Base-by-base conservation (phyloP, 768 basidiomycete genomes). In the Termitomyces sp. region DNA sequence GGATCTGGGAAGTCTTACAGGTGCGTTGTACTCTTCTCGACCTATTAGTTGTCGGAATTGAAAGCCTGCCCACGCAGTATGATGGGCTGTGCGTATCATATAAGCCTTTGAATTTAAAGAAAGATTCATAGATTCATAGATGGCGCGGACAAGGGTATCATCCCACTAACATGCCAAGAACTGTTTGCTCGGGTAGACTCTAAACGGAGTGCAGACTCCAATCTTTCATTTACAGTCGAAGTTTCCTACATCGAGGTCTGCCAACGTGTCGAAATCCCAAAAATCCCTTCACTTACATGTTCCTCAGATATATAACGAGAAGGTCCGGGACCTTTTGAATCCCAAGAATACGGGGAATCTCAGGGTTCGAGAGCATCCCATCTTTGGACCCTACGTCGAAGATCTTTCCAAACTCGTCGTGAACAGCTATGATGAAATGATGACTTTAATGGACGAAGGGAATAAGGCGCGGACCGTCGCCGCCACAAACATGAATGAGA, bases 401-500 rank as follows among this genome's bases (percentile, higher is more conserved):
- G 94, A 96, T 75, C 79, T 99, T 57, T 94, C 92, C 66, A 93
- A 93, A 72, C 84, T 98, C 55, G 88, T 88, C 29, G 97, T 98
- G 46, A 87, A 83, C 68, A 89, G 80, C 70, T 98, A 95, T 69
- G 84, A 90, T 31, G 96, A 97, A 70, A 97, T 99, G 90, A 96
- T 97, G 90, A 93, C 88, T 5, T 87, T 99, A 68, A 98, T 98
- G 96, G 96, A 99, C 76, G 96, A 99, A 71, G 96, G 96, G 39
- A 99, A 98, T 73, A 98, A 98, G 76, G 95, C 97, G 52, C 80
- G 97, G 50, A 98, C 97, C 14, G 96, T 99, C 24, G 97, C 97
- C 22, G 95, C 97, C 26, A 99, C 97, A 22, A 94, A 97, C 73
- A 99, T 99, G 97, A 99, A 99, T 74, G 97, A 98, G 74, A 97